Percentiles rank a stretch among this genome's conserved stretches.
Conservation (phyloP, 345 rosid genomes). For the Raphanus sativus region DNA sequence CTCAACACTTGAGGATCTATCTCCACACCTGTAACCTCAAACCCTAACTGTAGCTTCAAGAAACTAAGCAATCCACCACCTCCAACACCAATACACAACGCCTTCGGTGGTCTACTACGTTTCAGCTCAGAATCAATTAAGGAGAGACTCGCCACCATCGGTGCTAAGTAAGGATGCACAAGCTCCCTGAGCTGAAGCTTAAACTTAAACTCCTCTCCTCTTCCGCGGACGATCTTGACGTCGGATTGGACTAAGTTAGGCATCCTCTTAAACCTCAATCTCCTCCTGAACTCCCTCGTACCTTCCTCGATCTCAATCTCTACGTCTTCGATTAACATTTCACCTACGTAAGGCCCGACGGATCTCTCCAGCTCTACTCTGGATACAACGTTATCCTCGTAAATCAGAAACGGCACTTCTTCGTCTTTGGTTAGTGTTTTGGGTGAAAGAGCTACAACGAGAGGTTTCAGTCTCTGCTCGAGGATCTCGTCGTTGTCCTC, state of each 20-base stretch:
- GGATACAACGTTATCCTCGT: constrained; percentile 59
- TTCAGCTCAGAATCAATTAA: constrained; percentile 41
- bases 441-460: constrained; percentile 55
- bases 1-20: constrained; percentile 65
- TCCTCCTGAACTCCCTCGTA: constrained; percentile 64
- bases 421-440: constrained; percentile 37
- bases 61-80: constrained; percentile 83
- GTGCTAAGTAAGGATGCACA: constrained; percentile 74
- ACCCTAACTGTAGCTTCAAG: constrained; percentile 52
- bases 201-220: constrained; percentile 41
- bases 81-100: constrained; percentile 78
- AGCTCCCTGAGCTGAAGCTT: constrained; percentile 47
- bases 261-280: constrained; percentile 85
- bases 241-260: constrained; percentile 77
- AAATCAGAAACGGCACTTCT: constrained; percentile 53
- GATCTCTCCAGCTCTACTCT: constrained; percentile 52
- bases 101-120: constrained; percentile 44
- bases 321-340: constrained; percentile 81
- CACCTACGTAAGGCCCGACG: constrained; percentile 60
- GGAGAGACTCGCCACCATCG: constrained; percentile 73
- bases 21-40: constrained; percentile 71
- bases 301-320: constrained; percentile 39
- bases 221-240: constrained; percentile 42
- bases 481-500: constrained; percentile 17
- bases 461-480: constrained; percentile 44